Evolutionary conservation across 2,329 filamentous ascomycete species (phyloP).

Genomic region (Rutstroemia sp.): DNA sequence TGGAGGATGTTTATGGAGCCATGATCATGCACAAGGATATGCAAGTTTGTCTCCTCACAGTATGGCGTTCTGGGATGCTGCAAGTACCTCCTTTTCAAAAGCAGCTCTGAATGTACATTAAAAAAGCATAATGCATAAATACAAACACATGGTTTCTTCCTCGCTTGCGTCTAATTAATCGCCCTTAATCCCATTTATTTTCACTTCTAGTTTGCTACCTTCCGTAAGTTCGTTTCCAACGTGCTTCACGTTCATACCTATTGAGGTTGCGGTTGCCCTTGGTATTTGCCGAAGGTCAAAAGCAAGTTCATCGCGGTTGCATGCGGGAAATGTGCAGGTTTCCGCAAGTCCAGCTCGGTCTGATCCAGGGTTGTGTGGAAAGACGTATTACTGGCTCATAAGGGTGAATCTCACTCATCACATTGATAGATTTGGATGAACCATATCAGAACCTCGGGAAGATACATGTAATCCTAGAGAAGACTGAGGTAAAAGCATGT

Average conservation of each 20-base stretch:
- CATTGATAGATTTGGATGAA: too few relatives aligned
- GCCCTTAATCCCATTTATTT: neutral
- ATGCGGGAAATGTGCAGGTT: neutral
- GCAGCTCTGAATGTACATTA: slow-evolving; percentile 6
- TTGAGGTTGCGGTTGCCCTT: too few relatives aligned
- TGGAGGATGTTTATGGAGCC: neutral
- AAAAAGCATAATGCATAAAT: neutral
- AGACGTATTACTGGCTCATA: neutral
- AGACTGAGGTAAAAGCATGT: too few relatives aligned
- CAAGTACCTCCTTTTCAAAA: neutral
- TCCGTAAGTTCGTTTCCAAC: too few relatives aligned
- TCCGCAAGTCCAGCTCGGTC: neutral
- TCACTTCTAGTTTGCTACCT: neutral
- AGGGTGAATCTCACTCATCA: too few relatives aligned
- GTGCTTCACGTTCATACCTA: too few relatives aligned
- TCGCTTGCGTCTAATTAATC: too few relatives aligned
- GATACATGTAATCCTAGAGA: too few relatives aligned
- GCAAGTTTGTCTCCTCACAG: slow-evolving; percentile 1
- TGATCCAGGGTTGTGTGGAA: neutral
- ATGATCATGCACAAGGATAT: slow-evolving; percentile 8
- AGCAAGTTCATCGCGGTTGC: neutral
- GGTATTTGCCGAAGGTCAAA: too few relatives aligned
- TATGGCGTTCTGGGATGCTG: slow-evolving; percentile 13
- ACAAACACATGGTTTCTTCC: neutral
- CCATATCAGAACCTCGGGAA: too few relatives aligned